phyloP scores from a whole-genome alignment of 331 rosid genomes.

The Rosa hybrid region DNA sequence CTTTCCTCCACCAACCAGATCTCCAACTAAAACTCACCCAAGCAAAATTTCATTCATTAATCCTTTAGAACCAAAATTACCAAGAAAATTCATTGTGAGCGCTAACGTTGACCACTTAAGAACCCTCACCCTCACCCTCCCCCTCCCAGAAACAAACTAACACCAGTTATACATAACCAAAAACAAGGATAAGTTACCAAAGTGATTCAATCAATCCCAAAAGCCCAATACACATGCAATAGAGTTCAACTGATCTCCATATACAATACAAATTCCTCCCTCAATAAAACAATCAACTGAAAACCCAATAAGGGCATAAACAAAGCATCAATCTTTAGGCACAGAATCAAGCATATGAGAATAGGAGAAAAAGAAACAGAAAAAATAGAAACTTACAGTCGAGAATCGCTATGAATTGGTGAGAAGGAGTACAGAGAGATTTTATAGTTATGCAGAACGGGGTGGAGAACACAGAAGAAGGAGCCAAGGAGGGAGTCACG shows the following conservation, averaged over 20 bases:
- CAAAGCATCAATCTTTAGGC: not conserved
- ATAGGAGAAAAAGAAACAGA: not conserved
- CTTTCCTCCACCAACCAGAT: not conserved
- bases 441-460: not conserved
- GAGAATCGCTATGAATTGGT: not conserved
- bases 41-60: not conserved
- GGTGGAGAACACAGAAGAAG: not conserved
- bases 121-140: not conserved
- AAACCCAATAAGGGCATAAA: not conserved
- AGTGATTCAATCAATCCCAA: not conserved
- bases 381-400: not conserved
- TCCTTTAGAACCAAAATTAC: not conserved
- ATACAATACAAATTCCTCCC: not conserved
- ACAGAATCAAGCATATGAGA: not conserved
- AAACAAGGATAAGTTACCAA: not conserved
- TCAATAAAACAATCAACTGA: not conserved
- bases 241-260: conserved; percentile 14
- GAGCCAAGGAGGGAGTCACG: too few relatives aligned
- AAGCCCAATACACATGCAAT: not conserved
- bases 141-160: not conserved
- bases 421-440: not conserved
- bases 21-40: conserved; percentile 2
- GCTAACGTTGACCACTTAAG: conserved; percentile 21
- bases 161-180: not conserved
- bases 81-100: not conserved